Percentiles rank a stretch among this genome's conserved stretches.
Evolutionary conservation across 495 filamentous ascomycete genomes (phyloP).

Genomic region (Pyronema omphalodes): DNA sequence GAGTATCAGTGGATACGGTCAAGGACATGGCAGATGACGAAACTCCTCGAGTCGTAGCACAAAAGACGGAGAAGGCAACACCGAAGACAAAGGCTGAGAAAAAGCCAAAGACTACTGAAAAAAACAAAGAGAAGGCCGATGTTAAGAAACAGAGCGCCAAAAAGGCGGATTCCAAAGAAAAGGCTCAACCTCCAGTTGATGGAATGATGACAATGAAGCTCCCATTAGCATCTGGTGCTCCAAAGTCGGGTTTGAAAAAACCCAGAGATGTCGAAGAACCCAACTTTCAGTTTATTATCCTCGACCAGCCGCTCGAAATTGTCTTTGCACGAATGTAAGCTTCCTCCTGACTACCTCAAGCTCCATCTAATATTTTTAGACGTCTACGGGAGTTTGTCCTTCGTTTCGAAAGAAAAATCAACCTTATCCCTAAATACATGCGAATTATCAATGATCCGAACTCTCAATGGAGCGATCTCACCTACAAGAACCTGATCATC

Average conservation of each 20-base stretch:
- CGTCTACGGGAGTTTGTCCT: conserved; percentile 19
- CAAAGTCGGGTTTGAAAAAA: conserved; percentile 10
- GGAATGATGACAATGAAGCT: background rate
- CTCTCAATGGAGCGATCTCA: conserved; percentile 18
- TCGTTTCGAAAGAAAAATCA: conserved; percentile 19
- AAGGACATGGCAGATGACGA: background rate
- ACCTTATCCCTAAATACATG: conserved; percentile 14
- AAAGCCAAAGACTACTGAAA: background rate
- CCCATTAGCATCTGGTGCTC: background rate
- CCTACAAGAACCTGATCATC: conserved; percentile 19
- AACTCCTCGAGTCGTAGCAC: background rate
- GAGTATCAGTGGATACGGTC: background rate
- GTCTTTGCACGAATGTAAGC: conserved; percentile 17
- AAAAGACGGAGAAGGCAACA: background rate
- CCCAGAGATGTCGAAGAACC: conserved; percentile 16
- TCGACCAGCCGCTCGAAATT: conserved; percentile 12
- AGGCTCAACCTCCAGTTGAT: background rate
- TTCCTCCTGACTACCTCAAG: background rate
- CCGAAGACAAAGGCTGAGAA: background rate
- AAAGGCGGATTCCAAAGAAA: background rate
- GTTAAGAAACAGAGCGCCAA: background rate
- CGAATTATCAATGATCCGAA: conserved; percentile 21
- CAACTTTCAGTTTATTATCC: conserved; percentile 19
- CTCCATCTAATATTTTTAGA: conserved; percentile 4
- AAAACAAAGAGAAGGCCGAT: conserved; percentile 5